Base-by-base conservation (phyloP, 139 green algal species). In the Chlorokybus atmophyticus region DNA sequence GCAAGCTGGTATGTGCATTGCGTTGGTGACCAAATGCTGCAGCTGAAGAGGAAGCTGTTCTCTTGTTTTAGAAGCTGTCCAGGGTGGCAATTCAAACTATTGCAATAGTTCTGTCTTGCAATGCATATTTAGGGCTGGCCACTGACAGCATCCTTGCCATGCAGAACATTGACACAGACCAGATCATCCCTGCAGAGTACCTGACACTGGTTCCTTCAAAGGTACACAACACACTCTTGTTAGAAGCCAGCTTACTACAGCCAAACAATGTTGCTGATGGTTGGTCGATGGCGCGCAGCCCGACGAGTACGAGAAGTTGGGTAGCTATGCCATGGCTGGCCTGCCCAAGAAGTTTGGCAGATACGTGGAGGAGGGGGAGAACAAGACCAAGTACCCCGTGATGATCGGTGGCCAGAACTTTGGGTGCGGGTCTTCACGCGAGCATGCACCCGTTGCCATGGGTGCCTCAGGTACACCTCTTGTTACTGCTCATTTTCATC, bases 101-200 rank as follows among this genome's bases (percentile, higher is more conserved):
- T n/a, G n/a, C n/a, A n/a, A n/a, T n/a, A n/a, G n/a, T n/a, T n/a
- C n/a, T n/a, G n/a, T n/a, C n/a, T n/a, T n/a, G n/a, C n/a, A n/a
- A n/a, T n/a, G n/a, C n/a, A n/a, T n/a, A n/a, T n/a, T n/a, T n/a
- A n/a, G n/a, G n/a, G n/a, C n/a, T n/a, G n/a, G n/a, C n/a, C n/a
- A n/a, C n/a, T n/a, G n/a, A n/a, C n/a, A n/a, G n/a, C n/a, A n/a
- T n/a, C n/a, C n/a, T n/a, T n/a, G n/a, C n/a, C 35, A 14, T 69
- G 67, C 79, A 95, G 81, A 95, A 95, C 73, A 95, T 95, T 29
- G 87, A 95, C 47, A 95, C 87, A 0, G 87, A 95, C 54, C 87
- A 95, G 55, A 95, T 95, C 52, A 95, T 95, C 50, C 87, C 87
- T 10, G 87, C 87, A 7, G 87, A 95, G 77, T 93, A 94, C 64